Conservation (phyloP, 1,284 basidiomycete genomes). For the Tilletiopsis washingtonensis region DNA sequence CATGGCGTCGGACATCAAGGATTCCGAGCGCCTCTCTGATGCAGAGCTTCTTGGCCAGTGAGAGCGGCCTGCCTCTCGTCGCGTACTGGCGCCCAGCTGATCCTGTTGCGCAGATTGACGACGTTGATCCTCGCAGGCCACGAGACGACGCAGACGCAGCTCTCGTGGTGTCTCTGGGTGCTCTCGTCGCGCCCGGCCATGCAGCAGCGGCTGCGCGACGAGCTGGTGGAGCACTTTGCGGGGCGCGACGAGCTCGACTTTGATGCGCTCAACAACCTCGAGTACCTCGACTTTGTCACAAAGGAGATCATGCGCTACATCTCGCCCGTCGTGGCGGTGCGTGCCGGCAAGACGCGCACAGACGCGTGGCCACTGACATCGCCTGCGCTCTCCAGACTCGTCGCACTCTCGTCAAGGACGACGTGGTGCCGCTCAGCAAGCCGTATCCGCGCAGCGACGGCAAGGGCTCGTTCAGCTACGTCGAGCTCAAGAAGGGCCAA, state of each 20-base stretch:
- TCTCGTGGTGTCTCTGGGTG: constrained; percentile 31
- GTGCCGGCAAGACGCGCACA: no score
- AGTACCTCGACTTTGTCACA: constrained; percentile 30
- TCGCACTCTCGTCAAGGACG: constrained; percentile 13
- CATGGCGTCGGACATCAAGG: constrained; percentile 28
- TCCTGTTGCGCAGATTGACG: no score
- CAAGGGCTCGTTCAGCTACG: constrained; percentile 14
- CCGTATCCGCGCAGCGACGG: constrained; percentile 23
- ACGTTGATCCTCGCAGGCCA: constrained; percentile 42
- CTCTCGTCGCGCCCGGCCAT: constrained; percentile 18
- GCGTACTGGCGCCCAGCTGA: no score
- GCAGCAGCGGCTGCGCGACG: constrained; percentile 27
- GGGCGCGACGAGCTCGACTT: constrained; percentile 13
- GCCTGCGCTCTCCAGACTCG: no score
- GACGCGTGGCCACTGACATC: no score
- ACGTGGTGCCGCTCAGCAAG: constrained; percentile 28
- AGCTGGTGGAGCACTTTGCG: constrained; percentile 26
- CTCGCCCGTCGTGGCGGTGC: constrained; percentile 28
- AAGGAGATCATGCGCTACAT: constrained; percentile 32
- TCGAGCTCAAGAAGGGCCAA: constrained; percentile 23
- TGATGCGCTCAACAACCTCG: constrained; percentile 31
- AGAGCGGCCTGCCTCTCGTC: no score
- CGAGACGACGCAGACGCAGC: constrained; percentile 40
- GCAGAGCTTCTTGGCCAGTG: constrained; percentile 34
- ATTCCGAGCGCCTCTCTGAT: constrained; percentile 24